Evolutionary conservation across 768 basidiomycete species (phyloP).

Genomic region (Leccinum aurantiacum): DNA sequence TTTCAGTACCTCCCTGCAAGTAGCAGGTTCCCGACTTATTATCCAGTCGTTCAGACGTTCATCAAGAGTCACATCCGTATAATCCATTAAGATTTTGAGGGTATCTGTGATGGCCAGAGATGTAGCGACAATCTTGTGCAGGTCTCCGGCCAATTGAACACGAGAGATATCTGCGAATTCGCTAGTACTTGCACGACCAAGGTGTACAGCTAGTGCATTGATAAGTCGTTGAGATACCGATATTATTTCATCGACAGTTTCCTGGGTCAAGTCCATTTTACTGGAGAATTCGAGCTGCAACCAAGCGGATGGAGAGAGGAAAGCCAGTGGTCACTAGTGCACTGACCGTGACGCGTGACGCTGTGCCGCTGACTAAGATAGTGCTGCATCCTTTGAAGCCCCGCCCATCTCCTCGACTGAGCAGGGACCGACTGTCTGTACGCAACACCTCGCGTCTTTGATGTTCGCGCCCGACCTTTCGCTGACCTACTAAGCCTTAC

Average conservation of each 20-base stretch:
- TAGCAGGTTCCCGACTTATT: neutral
- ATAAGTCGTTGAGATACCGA: slow-evolving; percentile 1
- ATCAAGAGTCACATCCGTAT: neutral
- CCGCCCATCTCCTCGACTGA: no score
- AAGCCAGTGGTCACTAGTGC: neutral
- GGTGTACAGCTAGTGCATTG: neutral
- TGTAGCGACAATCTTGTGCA: slow-evolving; percentile 1
- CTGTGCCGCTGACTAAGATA: no score
- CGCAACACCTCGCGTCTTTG: no score
- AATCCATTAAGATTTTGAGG: neutral
- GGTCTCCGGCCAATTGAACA: neutral
- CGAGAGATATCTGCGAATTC: neutral
- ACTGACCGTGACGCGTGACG: no score
- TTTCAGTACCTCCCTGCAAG: neutral
- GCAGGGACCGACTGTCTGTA: no score
- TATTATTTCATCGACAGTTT: neutral
- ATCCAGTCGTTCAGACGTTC: neutral
- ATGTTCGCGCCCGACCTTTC: no score
- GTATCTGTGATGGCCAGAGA: neutral
- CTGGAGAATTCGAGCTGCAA: neutral
- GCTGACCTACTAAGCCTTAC: no score
- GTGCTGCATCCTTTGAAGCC: no score
- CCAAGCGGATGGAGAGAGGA: neutral
- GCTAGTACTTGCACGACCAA: neutral
- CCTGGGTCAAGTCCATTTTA: neutral